Percentiles rank a stretch among this genome's conserved stretches.
Evolutionary conservation across 768 basidiomycete species (phyloP).

Genomic region (Auricularia sp.): DNA sequence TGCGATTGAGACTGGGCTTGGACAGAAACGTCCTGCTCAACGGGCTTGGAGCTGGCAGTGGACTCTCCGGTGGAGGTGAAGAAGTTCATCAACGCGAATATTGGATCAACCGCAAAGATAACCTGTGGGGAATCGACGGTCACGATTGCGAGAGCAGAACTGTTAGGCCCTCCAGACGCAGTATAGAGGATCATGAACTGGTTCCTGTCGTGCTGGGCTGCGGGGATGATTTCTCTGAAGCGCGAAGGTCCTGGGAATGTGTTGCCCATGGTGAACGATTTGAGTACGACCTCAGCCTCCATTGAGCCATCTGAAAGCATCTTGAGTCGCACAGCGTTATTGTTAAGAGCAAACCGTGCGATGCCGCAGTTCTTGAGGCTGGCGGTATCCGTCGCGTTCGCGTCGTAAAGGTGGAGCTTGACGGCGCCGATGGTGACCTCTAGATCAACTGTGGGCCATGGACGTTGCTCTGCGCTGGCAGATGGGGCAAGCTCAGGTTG

Average conservation of each 20-base stretch:
- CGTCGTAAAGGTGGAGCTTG: constrained; percentile 80
- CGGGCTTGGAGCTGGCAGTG: constrained; percentile 5
- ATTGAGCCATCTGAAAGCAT: constrained; percentile 70
- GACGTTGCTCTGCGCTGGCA: constrained; percentile 17
- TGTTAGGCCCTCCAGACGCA: constrained; percentile 46
- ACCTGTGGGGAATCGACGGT: constrained; percentile 89
- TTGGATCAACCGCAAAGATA: constrained; percentile 85
- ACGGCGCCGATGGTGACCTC: constrained; percentile 59
- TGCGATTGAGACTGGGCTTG: constrained; percentile 4
- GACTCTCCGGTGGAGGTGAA: constrained; percentile 37
- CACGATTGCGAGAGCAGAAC: constrained; percentile 62
- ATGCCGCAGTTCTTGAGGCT: constrained; percentile 72
- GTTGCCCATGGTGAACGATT: constrained; percentile 86
- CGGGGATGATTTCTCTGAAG: constrained; percentile 92
- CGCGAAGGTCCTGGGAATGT: constrained; percentile 70
- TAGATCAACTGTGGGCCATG: constrained; percentile 64
- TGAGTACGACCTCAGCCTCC: constrained; percentile 80
- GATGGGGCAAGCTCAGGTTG: constrained; percentile 48
- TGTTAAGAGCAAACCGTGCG: constrained; percentile 71
- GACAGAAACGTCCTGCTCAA: constrained; percentile 7
- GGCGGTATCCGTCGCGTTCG: constrained; percentile 40
- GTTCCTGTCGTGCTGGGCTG: constrained; percentile 76
- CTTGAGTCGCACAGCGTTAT: constrained; percentile 71
- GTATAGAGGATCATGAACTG: constrained; percentile 93
- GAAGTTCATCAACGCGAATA: constrained; percentile 82